These are phyloP conservation scores for Beauveria asiatica DNA, from an alignment of 2,329 filamentous ascomycete species.

Conservation along the genomic window DNA sequence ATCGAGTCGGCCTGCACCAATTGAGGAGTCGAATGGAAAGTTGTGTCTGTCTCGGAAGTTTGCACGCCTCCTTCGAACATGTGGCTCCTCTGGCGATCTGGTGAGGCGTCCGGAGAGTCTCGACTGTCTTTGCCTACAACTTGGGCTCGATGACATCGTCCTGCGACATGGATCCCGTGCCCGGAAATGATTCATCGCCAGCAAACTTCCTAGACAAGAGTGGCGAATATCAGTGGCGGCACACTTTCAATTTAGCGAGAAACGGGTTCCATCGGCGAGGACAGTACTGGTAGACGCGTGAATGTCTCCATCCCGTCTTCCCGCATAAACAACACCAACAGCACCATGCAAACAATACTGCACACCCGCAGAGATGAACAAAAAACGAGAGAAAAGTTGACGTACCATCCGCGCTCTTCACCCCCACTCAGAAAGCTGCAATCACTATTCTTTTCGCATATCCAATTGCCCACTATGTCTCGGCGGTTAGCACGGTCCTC, in stretches of 20 bases:
- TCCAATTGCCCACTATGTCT: slow-evolving; percentile 60
- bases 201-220: slow-evolving; percentile 34
- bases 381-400: slow-evolving; percentile 17
- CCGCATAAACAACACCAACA: not conserved
- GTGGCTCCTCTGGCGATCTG: not conserved
- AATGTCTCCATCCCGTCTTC: not conserved
- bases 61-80: not conserved
- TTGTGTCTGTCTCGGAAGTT: not conserved
- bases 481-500: slow-evolving; percentile 22
- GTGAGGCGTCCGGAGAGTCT: not conserved
- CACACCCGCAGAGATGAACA: not conserved
- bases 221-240: not conserved
- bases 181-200: slow-evolving; percentile 48
- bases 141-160: slow-evolving; percentile 21
- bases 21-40: not conserved
- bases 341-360: not conserved
- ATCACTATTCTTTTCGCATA: slow-evolving; percentile 71
- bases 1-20: not conserved
- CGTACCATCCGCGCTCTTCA: slow-evolving; percentile 81
- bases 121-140: slow-evolving; percentile 17
- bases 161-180: slow-evolving; percentile 28
- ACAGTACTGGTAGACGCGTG: not conserved
- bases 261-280: not conserved
- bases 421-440: slow-evolving; percentile 73
- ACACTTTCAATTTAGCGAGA: not conserved